Base-by-base conservation (phyloP, 2,329 filamentous ascomycete genomes). In the Exophiala dermatitidis region DNA sequence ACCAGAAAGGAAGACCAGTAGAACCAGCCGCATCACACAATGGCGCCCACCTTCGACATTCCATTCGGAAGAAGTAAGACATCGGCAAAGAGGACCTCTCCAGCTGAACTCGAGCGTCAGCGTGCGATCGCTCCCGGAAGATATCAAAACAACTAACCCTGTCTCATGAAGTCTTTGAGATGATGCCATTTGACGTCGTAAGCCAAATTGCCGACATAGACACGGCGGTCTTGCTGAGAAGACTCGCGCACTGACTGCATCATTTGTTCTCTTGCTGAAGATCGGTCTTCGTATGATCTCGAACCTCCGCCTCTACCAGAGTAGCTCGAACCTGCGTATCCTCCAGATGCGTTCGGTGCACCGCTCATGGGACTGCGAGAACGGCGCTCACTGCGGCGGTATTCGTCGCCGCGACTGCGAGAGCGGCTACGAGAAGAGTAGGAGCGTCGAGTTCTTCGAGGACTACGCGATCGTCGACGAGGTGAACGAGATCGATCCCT, bases 131-230 rank as follows among this genome's bases (percentile, higher is more conserved):
- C 19, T 46, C 53, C 48, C 44, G 45, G 31, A 51, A 42, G 38
- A 44, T 54, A 42, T 38, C 30, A 41, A 9, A 36, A 42, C 32
- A 45, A 65, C 60, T 46, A 52, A 97, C 93, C 91, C 83, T 95
- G 89, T 82, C 93, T 87, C 93, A 98, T 98, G 71, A 97, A 97
- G 77, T 98, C 93, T 79, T 98, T 98, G 60, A 98, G 83, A 69
- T 97, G 93, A 78, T 97, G 91, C 93, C 93, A 98, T 79, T 98
- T 98, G 72, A 98, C 93, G 79, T 98, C 93, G 78, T 98, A 98
- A 46, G 90, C 93, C 65, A 98, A 81, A 71, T 98, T 98, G 74
- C 93, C 93, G 71, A 98, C 93, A 72, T 98, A 98, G 82, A 98
- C 93, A 63, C 93, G 90, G 69, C 93, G 91, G 79, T 98, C 93